Percentiles rank a stretch among this genome's conserved stretches.
Evolutionary conservation across 371 early-diverging fungal species (phyloP).

Genomic region (Zychaea mexicana): DNA sequence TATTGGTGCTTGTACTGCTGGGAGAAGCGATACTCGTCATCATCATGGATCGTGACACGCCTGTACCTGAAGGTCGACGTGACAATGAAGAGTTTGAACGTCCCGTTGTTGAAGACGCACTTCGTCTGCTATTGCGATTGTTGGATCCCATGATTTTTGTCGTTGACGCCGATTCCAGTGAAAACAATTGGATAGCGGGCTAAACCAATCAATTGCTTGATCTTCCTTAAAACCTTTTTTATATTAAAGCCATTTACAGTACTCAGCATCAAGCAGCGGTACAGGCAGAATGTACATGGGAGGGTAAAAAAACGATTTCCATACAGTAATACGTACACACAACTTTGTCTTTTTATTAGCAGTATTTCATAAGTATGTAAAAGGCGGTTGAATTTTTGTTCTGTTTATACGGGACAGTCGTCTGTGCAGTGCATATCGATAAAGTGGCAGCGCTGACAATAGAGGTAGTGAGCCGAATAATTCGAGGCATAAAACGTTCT

Average conservation of each 20-base stretch:
- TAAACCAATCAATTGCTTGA: conserved; percentile 83
- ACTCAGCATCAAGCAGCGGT: too few relatives aligned
- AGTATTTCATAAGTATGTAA: too few relatives aligned
- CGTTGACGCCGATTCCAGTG: conserved; percentile 83
- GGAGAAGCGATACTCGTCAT: conserved; percentile 2
- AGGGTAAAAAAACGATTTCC: too few relatives aligned
- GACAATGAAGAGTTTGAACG: not conserved
- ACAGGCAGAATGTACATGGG: too few relatives aligned
- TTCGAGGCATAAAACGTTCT: not conserved
- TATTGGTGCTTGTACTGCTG: not conserved
- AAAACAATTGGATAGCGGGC: conserved; percentile 74
- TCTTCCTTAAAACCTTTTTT: too few relatives aligned
- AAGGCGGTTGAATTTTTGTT: too few relatives aligned
- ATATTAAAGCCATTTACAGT: too few relatives aligned
- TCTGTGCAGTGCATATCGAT: not conserved
- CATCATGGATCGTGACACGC: conserved; percentile 8
- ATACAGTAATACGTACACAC: too few relatives aligned
- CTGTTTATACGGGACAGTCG: too few relatives aligned
- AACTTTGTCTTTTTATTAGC: too few relatives aligned
- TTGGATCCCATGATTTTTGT: conserved; percentile 63
- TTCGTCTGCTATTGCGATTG: conserved; percentile 13
- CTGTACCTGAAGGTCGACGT: conserved; percentile 3
- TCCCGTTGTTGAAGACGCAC: conserved; percentile 1
- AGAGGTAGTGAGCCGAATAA: not conserved
- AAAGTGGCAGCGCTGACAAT: not conserved